A percentile compares a stretch with the other conserved stretches of the same genome.
phyloP scores from a whole-genome alignment of 768 basidiomycete species.

The Leccinum boreale region DNA sequence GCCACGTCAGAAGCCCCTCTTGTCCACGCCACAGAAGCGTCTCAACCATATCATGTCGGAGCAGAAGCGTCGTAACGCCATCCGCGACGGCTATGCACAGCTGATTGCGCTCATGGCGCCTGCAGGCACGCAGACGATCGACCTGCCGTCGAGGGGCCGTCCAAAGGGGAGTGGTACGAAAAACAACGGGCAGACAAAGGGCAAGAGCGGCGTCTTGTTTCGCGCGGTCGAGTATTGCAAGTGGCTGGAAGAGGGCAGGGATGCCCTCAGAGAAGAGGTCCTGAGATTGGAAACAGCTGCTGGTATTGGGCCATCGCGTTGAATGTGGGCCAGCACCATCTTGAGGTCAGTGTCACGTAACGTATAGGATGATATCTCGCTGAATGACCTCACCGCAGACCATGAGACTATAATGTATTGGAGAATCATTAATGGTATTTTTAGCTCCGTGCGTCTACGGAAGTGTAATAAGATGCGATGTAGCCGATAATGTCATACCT shows the following conservation, averaged over 20 bases:
- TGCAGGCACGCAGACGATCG: constrained; percentile 67
- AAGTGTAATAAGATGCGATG: neutral
- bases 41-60: constrained; percentile 94
- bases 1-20: constrained; percentile 50
- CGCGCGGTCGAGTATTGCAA: constrained; percentile 81
- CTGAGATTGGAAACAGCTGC: constrained; percentile 63
- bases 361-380: neutral
- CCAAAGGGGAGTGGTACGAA: constrained; percentile 74
- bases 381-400: neutral
- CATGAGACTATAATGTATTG: neutral
- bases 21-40: constrained; percentile 83
- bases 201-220: constrained; percentile 87
- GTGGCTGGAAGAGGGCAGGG: constrained; percentile 83
- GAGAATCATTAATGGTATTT: constrained; percentile 6
- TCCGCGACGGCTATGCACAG: constrained; percentile 86
- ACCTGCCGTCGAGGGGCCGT: constrained; percentile 73
- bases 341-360: constrained; percentile 14
- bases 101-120: constrained; percentile 78
- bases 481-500: constrained; percentile 2
- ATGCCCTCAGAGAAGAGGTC: constrained; percentile 69
- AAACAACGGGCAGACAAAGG: constrained; percentile 69
- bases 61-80: constrained; percentile 89
- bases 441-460: constrained; percentile 1
- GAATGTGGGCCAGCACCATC: neutral
- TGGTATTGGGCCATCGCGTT: constrained; percentile 37